Evolutionary conservation across 306 rosid genomes (phyloP), one percentile per base, ranked within the genome.

Genomic region (Fagus crenata): DNA sequence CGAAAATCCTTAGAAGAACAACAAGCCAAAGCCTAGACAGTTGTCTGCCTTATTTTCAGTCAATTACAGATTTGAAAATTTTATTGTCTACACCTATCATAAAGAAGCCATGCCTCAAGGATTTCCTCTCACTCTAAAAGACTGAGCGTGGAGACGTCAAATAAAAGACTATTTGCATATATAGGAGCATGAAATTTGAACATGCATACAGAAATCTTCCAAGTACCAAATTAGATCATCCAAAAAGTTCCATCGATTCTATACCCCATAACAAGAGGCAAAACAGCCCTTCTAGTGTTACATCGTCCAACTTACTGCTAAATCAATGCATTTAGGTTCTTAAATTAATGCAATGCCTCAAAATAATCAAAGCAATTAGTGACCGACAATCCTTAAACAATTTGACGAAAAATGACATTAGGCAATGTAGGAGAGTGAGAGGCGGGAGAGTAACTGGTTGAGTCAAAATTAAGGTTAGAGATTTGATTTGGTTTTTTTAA

Each of bases 291-390:
- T 22, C 28, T 22, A 22, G 28, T 22, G 28, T 22, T 22, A 22
- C 28, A 22, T 22, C 28, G 28, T 22, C 28, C 28, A 58, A 15
- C 60, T 42, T 42, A 68, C 77, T 0, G 42, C 76, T 46, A 67
- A 42, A 36, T 17, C 31, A 67, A 74, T 36, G 71, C 61, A 63
- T 53, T 22, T 40, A 15, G 43, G 58, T 12, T 51, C 49, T 22
- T 22, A 22, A 22, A 22, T 22, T 22, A 22, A 22, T 22, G 28
- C 28, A 22, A 22, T 22, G 28, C 28, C 28, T 51, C 49, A 39
- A n/a, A 75, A 74, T 43, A 6, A 69, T 53, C n/a, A 75, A 69
- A 69, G 67, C 58, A 75, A 59, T 42, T 75, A 59, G 49, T n/a
- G 28, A 22, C 28, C 28, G 28, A 22, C 28, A 22, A 22, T 22